Evolutionary conservation across 2,329 filamentous ascomycete species (phyloP), one percentile per base, ranked within the genome.

Genomic region (Fusarium sp.): DNA sequence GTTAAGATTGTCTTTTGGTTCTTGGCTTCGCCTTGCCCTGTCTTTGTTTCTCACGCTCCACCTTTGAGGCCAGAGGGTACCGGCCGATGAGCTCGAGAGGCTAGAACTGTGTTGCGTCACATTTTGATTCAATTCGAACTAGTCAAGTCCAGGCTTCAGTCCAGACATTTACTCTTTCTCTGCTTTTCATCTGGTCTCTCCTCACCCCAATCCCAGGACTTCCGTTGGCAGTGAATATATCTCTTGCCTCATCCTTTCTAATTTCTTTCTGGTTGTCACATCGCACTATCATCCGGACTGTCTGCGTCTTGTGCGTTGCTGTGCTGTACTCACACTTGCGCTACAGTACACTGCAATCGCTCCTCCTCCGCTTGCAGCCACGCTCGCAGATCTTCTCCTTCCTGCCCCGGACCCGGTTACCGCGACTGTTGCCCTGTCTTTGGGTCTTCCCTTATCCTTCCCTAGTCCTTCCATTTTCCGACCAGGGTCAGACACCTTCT

Each of bases 331-430:
- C 50, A 54, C 32, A 38, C 32, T 58, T 58, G 35, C 42, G 61
- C 58, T 66, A 66, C 64, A 55, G 48, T 63, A 39, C 44, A 39
- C 66, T 70, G 53, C 67, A 74, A 74, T 75, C 60, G 68, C 50
- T 72, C 32, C 56, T 62, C 63, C 72, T 75, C 75, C 70, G 73
- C 74, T 76, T 74, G 70, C 70, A 77, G 73, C 75, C 68, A 75
- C 73, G 54, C 68, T 72, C 73, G 75, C 73, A 77, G 70, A 77
- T 77, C 75, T 57, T 66, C 65, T 77, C 67, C 63, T 58, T 72
- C 60, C 66, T 68, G 60, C 69, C 69, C 75, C 69, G 73, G 66
- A 72, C 72, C 74, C 72, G 67, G 72, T 71, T 76, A 69, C 67
- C 63, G 69, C 73, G 70, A 74, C 70, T 53, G 56, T 78, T 73